phyloP scores from a whole-genome alignment of 2,329 filamentous ascomycete genomes.

The Cladosporium velox region DNA sequence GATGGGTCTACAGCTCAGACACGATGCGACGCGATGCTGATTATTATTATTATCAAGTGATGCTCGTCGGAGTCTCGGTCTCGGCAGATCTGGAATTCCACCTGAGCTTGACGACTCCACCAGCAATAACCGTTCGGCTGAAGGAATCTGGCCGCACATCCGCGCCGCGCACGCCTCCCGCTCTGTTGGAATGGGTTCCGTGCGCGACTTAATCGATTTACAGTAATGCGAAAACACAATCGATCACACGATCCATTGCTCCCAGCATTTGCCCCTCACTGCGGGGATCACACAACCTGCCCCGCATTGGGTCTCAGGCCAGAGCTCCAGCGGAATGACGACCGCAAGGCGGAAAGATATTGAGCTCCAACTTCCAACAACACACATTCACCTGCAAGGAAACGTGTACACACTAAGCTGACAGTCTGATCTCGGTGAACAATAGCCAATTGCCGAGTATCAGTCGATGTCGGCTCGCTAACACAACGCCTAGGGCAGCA shows the following conservation, averaged over 20 bases:
- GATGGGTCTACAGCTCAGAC: neutral
- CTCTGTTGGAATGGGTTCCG: constrained; percentile 4
- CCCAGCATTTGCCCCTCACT: constrained; percentile 13
- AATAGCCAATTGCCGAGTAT: constrained; percentile 3
- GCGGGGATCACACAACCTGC: constrained; percentile 9
- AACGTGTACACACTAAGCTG: constrained; percentile 2
- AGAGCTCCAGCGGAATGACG: constrained; percentile 18
- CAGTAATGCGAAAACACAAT: constrained; percentile 4
- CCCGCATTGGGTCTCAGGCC: constrained; percentile 11
- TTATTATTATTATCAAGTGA: neutral
- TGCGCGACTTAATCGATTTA: neutral
- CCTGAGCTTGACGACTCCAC: neutral
- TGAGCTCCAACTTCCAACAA: constrained; percentile 10
- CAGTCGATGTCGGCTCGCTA: neutral
- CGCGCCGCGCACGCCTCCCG: constrained; percentile 10
- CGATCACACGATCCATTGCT: constrained; percentile 8
- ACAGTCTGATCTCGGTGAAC: constrained; percentile 6
- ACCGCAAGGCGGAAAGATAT: constrained; percentile 14
- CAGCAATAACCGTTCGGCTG: constrained; percentile 12
- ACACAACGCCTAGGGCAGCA: neutral
- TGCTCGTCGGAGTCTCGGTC: neutral
- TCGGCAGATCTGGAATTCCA: neutral
- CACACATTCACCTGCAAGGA: neutral
- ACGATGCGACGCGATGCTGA: neutral
- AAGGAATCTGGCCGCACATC: neutral